Base-by-base conservation (phyloP, 139 green algal species). In the Mychonastes homosphaera region DNA sequence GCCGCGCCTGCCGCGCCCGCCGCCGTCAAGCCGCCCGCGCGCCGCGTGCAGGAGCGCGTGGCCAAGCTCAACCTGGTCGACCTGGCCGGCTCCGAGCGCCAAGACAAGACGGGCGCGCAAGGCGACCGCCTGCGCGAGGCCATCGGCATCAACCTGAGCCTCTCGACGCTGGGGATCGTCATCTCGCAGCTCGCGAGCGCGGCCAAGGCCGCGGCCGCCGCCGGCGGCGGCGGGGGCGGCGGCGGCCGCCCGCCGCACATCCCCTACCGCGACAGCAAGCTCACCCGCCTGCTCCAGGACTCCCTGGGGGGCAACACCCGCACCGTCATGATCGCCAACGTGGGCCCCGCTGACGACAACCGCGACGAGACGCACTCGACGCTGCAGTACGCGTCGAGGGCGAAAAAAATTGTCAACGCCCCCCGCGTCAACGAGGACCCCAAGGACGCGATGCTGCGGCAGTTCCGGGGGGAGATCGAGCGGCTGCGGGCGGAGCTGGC, bases 11-110 rank as follows among this genome's bases (percentile, higher is more conserved):
- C n/a, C n/a, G n/a, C n/a, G n/a, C n/a, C n/a, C n/a, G n/a, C n/a
- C n/a, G n/a, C n/a, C n/a, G n/a, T n/a, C n/a, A n/a, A n/a, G n/a
- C n/a, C n/a, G n/a, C n/a, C n/a, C n/a, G n/a, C n/a, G n/a, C n/a
- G n/a, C n/a, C n/a, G n/a, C n/a, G n/a, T n/a, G n/a, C n/a, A n/a
- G n/a, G n/a, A n/a, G n/a, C n/a, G 40, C n/a, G 75, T 91, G 36
- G 88, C 87, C 53, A 95, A 94, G 78, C 84, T 98, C 26, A 87
- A 90, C 69, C 67, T 98, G 57, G 92, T 96, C 53, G 91, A 98
- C 72, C 69, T 98, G 44, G 91, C 91, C 8, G 92, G 92, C 46
- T 90, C 74, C 50, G 91, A 98, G 79, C 64, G 91, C 15, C 84
- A 93, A 62, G 87, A 82, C 55, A 95, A 95, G 68, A 88, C 73